Conservation (phyloP, 306 rosid genomes). For the Albizia julibrissin region DNA sequence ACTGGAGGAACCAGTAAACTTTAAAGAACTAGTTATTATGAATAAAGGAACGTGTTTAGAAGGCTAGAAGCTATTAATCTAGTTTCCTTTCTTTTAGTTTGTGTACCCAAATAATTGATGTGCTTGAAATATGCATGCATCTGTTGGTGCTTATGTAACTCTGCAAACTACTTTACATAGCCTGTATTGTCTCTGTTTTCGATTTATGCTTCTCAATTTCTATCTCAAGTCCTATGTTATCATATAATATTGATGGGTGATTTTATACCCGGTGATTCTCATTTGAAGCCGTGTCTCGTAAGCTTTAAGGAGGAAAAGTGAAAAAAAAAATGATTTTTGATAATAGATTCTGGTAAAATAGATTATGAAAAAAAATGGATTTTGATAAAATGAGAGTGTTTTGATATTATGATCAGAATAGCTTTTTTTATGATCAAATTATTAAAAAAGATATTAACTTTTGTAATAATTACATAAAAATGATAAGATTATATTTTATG, state of each 20-base stretch:
- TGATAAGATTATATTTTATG: too few species aligned
- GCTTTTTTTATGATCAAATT: too few species aligned
- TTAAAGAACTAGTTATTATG: conserved; percentile 6
- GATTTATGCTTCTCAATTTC: neutral
- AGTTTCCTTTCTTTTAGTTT: conserved; percentile 7
- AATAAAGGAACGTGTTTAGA: conserved; percentile 42
- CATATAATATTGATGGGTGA: neutral
- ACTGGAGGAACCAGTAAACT: neutral
- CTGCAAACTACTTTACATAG: neutral
- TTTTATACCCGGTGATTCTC: neutral
- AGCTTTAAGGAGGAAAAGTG: too few species aligned
- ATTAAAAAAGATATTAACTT: too few species aligned
- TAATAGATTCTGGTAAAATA: too few species aligned
- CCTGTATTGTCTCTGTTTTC: neutral
- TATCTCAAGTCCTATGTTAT: neutral
- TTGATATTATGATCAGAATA: too few species aligned
- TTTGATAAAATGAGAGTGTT: too few species aligned
- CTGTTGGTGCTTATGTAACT: neutral
- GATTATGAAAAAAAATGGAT: too few species aligned
- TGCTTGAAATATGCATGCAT: neutral
- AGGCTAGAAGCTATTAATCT: conserved; percentile 28
- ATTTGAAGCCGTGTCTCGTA: neutral
- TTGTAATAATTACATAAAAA: too few species aligned
- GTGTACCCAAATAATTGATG: conserved; percentile 11
- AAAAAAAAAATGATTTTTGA: too few species aligned